Evolutionary conservation across 129 eudicot genomes (phyloP).

Genomic region (Tanacetum coccineum): DNA sequence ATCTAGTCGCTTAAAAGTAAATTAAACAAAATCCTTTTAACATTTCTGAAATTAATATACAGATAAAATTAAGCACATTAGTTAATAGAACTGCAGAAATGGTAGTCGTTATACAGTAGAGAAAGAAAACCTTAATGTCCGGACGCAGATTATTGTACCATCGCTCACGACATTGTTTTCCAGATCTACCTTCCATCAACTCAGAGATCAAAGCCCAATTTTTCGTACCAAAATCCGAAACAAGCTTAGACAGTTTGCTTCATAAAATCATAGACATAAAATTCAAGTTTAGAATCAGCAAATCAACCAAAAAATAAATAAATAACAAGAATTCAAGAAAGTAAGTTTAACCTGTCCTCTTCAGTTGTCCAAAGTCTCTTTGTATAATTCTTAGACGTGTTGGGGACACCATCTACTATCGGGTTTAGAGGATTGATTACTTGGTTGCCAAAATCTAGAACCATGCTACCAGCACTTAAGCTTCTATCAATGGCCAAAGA

Average conservation of each 20-base stretch:
- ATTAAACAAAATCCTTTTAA: neutral
- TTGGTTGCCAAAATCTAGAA: neutral
- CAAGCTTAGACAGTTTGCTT: slow-evolving; percentile 45
- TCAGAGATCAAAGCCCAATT: slow-evolving; percentile 56
- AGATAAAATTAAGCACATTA: neutral
- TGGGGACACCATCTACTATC: slow-evolving; percentile 12
- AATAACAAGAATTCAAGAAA: neutral
- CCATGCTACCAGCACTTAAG: slow-evolving; percentile 11
- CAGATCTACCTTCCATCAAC: slow-evolving; percentile 43
- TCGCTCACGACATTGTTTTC: slow-evolving; percentile 76
- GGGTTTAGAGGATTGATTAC: neutral
- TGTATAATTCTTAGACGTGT: slow-evolving; percentile 19
- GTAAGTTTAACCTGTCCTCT: slow-evolving; percentile 53
- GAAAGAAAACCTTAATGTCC: slow-evolving; percentile 55
- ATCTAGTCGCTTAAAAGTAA: neutral
- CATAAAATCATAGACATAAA: slow-evolving; percentile 19
- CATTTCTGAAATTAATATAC: neutral
- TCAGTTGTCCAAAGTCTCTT: slow-evolving; percentile 60
- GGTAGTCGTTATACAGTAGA: too few species aligned
- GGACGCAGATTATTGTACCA: slow-evolving; percentile 65
- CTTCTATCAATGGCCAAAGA: slow-evolving; percentile 16
- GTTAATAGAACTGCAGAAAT: neutral
- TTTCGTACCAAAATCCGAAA: slow-evolving; percentile 33
- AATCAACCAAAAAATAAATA: neutral
- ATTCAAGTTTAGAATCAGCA: neutral